Percentiles rank a stretch among this genome's conserved stretches.
Conservation (phyloP, 2,329 filamentous ascomycete genomes). For the Paracorniculantispora psalliotae region DNA sequence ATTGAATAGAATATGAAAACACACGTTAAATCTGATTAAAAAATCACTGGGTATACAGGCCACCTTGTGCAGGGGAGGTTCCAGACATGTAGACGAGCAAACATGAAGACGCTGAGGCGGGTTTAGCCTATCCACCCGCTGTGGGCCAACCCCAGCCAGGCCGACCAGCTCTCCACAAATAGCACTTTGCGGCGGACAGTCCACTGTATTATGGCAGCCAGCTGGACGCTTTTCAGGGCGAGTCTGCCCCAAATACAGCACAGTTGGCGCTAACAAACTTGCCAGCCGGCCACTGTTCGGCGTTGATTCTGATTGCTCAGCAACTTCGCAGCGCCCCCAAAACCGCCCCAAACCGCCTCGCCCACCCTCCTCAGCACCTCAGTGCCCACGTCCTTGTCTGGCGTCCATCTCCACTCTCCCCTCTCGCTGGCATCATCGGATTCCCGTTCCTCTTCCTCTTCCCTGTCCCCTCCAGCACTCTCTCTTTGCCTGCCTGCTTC, state of each 20-base stretch:
- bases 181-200: neutral
- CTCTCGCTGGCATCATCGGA: constrained; percentile 9
- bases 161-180: neutral
- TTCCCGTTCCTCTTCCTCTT: constrained; percentile 13
- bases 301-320: constrained; percentile 9
- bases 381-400: neutral
- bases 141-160: neutral
- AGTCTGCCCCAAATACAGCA: neutral
- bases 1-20: too few species aligned
- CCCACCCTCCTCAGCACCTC: neutral
- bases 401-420: constrained; percentile 11
- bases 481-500: neutral
- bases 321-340: too few species aligned
- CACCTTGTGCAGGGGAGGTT: neutral
- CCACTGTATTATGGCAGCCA: neutral
- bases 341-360: neutral
- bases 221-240: neutral
- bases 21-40: too few species aligned
- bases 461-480: neutral
- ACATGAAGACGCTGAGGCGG: neutral
- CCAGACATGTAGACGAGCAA: neutral
- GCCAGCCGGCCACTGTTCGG: neutral
- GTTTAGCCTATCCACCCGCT: neutral
- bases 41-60: neutral
- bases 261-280: neutral